These are phyloP conservation scores for Cladosporium colombiae DNA, from an alignment of 2,329 filamentous ascomycete species.

Conservation along the genomic window DNA sequence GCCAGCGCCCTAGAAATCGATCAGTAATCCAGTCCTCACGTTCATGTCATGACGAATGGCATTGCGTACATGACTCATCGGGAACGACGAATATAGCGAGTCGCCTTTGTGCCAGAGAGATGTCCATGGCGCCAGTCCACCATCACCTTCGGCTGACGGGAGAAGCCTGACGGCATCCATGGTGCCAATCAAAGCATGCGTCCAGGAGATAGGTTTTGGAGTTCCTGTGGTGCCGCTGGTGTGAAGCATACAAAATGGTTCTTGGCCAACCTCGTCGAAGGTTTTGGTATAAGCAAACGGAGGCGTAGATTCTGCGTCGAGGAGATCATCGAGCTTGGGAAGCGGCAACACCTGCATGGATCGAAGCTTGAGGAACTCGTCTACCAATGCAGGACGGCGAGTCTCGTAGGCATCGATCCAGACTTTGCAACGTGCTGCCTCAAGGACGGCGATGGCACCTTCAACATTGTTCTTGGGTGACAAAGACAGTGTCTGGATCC, in stretches of 20 bases:
- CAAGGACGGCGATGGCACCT: not conserved
- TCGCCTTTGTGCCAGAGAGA: not conserved
- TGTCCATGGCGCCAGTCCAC: not conserved
- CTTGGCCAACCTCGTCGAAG: not conserved
- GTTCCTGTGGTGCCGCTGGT: constrained; percentile 1
- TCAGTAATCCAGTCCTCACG: not conserved
- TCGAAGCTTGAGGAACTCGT: not conserved
- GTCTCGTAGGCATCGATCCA: not conserved
- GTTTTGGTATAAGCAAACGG: not conserved
- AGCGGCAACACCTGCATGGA: not conserved
- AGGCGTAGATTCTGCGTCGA: not conserved
- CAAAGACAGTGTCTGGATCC: not conserved
- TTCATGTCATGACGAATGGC: not conserved
- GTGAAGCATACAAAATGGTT: constrained; percentile 11
- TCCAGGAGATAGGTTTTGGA: constrained; percentile 13
- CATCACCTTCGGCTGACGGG: not conserved
- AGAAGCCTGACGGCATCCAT: not conserved
- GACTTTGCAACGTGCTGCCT: not conserved
- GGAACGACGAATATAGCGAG: not conserved
- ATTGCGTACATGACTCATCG: not conserved
- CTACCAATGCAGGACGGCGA: not conserved
- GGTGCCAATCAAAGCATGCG: constrained; percentile 1
- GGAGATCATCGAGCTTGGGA: not conserved
- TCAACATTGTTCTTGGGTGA: not conserved
- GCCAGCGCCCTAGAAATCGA: not conserved